Conservation (phyloP, 2,329 filamentous ascomycete genomes). For the Xylariaceae sp. region DNA sequence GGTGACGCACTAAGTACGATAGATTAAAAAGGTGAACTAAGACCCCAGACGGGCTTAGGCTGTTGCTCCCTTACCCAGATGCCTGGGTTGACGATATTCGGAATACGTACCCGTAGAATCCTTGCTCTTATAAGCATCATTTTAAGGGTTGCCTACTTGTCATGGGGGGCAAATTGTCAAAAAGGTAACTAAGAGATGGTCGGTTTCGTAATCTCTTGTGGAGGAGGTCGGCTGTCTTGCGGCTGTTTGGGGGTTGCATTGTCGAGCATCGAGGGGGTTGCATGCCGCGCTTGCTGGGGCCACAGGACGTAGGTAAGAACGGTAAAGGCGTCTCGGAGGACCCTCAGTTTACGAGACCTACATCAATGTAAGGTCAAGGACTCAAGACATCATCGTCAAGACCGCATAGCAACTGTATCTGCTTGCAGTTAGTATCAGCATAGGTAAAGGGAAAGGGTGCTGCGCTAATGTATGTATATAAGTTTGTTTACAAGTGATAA, state of each 20-base stretch:
- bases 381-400: neutral
- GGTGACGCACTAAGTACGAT: too few species aligned
- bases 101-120: conserved; percentile 18
- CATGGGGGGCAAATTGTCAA: neutral
- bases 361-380: neutral
- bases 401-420: neutral
- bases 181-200: neutral
- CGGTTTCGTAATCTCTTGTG: conserved; percentile 11
- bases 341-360: neutral
- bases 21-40: neutral
- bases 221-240: neutral
- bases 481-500: neutral
- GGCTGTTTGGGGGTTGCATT: conserved; percentile 3
- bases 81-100: conserved; percentile 28
- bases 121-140: conserved; percentile 23
- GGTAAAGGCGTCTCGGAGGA: neutral
- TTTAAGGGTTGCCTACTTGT: conserved; percentile 11
- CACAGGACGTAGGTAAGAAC: conserved; percentile 1
- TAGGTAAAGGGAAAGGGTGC: neutral
- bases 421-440: neutral
- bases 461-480: neutral
- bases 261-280: conserved; percentile 17
- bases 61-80: conserved; percentile 29
- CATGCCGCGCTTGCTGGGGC: conserved; percentile 27
- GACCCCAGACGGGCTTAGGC: conserved; percentile 27